Evolutionary conservation across 805 yeast species (phyloP), one percentile per base, ranked within the genome.

Genomic region (Candida qinlingensis): DNA sequence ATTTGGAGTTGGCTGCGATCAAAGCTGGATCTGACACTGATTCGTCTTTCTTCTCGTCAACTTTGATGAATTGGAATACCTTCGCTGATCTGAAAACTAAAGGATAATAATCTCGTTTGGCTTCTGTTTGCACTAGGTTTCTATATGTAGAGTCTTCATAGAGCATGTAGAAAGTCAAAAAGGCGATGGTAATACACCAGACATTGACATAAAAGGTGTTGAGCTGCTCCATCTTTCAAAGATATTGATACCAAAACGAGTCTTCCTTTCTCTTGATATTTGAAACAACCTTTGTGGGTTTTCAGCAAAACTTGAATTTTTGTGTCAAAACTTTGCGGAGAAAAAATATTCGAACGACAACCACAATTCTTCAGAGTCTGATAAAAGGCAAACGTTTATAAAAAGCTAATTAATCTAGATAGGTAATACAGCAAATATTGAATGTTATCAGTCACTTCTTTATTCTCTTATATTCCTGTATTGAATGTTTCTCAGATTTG

Each of bases 101-200:
- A 27, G 46, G 52, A 26, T 39, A 49, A 13, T 45, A 49, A 19
- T 45, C 48, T 33, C 45, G 42, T 29, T 40, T 35, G 11, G 41
- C 19, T 25, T 45, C 52, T 6, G 13, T 37, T 12, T 42, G 12
- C 6, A 41, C 26, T 6, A 49, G 31, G 9, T 31, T 25, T 10
- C 39, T 26, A 41, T 35, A 40, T 2, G 37, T 27, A 11, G 25
- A 9, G 27, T 43, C 41, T 40, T 43, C 43, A 39, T 37, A 30
- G 31, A 37, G 9, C 12, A 37, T 40, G 37, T 43, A 47, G 13
- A 39, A 40, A 3, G 13, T n/a, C 37, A 47, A 40, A 5, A 45
- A 36, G 8, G 44, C 30, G 7, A 47, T 26, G 27, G 41, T 36
- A 3, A 40, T 13, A 19, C 28, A 29, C 50, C 50, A 47, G 4